Evolutionary conservation across 208 protist species (phyloP).

Genomic region (Blastocrithidia nonstop): DNA sequence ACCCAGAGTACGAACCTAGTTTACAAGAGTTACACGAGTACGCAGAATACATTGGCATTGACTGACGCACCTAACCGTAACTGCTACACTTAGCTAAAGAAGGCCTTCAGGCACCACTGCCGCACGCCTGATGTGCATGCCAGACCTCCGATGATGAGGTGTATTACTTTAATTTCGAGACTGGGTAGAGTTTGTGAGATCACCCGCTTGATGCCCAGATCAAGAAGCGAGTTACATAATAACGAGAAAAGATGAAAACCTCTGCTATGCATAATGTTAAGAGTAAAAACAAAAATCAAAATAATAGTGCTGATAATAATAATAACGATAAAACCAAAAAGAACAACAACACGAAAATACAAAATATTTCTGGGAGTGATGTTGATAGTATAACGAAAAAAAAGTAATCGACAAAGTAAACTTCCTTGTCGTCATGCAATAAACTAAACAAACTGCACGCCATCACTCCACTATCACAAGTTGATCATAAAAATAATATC

Average conservation of each 20-base stretch:
- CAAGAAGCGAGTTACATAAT: not conserved
- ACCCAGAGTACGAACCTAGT: constrained; percentile 77
- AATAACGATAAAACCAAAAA: too few species aligned
- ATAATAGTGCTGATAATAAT: too few species aligned
- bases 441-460: too few species aligned
- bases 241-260: not conserved
- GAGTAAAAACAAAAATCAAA: too few species aligned
- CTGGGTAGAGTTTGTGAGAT: constrained; percentile 85
- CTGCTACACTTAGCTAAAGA: constrained; percentile 85
- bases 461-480: too few species aligned
- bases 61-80: constrained; percentile 49
- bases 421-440: too few species aligned
- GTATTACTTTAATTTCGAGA: constrained; percentile 93
- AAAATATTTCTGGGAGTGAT: too few species aligned
- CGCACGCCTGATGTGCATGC: constrained; percentile 83
- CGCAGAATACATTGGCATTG: constrained; percentile 88
- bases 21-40: constrained; percentile 84
- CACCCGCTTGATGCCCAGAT: constrained; percentile 88
- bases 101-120: constrained; percentile 84
- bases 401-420: too few species aligned
- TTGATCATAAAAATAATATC: too few species aligned
- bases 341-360: too few species aligned
- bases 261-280: too few species aligned
- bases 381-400: too few species aligned
- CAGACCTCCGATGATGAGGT: constrained; percentile 78